These are phyloP conservation scores for Perkinsela sp. DNA, from an alignment of 208 protist genomes.

Conservation along the genomic window DNA sequence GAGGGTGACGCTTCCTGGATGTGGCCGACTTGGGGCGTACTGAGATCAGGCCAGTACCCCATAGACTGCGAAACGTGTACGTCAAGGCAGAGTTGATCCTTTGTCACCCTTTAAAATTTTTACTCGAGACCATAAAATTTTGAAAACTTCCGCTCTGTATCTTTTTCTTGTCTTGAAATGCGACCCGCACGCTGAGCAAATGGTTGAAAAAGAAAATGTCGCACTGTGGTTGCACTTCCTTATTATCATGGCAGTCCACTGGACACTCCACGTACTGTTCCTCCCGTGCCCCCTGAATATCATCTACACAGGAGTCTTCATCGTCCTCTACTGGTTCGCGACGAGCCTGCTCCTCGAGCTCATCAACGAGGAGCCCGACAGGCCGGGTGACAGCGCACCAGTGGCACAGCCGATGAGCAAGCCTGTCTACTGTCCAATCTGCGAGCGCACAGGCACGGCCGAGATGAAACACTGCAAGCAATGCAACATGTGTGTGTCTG, in stretches of 20 bases:
- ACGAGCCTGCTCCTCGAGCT: not conserved
- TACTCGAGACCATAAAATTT: too few species aligned
- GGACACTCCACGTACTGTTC: not conserved
- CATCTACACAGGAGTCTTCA: not conserved
- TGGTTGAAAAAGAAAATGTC: not conserved
- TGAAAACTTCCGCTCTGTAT: too few species aligned
- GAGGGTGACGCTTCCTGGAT: too few species aligned
- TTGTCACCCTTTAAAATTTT: too few species aligned
- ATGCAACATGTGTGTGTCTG: constrained; percentile 53
- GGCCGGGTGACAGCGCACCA: not conserved
- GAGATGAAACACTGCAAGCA: constrained; percentile 52
- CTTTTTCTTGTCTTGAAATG: too few species aligned
- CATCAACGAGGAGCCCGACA: not conserved
- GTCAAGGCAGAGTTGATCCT: too few species aligned
- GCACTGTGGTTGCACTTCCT: not conserved
- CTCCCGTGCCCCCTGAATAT: not conserved
- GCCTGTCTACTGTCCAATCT: not conserved
- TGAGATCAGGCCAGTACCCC: too few species aligned
- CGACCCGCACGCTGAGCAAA: too few species aligned
- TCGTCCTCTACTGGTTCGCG: not conserved
- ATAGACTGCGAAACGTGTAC: too few species aligned
- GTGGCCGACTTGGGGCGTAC: too few species aligned
- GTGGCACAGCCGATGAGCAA: not conserved
- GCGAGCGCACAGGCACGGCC: not conserved
- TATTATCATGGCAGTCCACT: not conserved